Evolutionary conservation across 1,284 basidiomycete genomes (phyloP), one percentile per base, ranked within the genome.

Genomic region (Trametes sp.): DNA sequence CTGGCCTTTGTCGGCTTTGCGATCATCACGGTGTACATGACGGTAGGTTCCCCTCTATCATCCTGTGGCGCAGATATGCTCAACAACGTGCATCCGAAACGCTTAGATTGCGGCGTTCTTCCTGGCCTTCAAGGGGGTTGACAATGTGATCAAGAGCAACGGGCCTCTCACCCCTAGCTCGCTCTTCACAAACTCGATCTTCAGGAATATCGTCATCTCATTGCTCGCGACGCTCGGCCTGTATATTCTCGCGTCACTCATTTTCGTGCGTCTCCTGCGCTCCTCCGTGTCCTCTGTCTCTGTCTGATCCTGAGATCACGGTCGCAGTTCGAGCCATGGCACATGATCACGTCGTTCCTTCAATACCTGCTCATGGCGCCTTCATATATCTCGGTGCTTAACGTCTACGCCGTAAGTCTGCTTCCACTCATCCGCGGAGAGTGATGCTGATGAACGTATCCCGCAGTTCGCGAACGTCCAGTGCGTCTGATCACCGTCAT

Each of bases 361-460:
- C 96, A 98, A 75, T 98, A 98, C 73, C 79, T 96, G 26, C 82
- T 98, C 57, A 87, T 97, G 81, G 92, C 94, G 0, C 96, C 96
- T 4, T 95, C 63, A n/a, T n/a, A n/a, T n/a, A n/a, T n/a, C n/a
- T n/a, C n/a, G n/a, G n/a, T n/a, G n/a, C n/a, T n/a, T n/a, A 97
- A 96, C 73, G 92, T 94, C 57, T 94, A 93, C 70, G 93, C 91
- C 31, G 89, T 93, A 73, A 68, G 88, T 84, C 33, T 62, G n/a
- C 13, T 51, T 36, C 36, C 19, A 54, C 54, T 35, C 46, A 48
- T 52, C 57, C 51, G 44, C 48, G 26, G 23, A 57, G n/a, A 38
- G 51, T 69, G 52, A 54, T 61, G 33, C 58, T 63, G 59, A 62
- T 61, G 61, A 55, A 54, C 24, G 26, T 59, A 61, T 49, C 14